Evolutionary conservation across 208 protist genomes (phyloP), one percentile per base, ranked within the genome.

Genomic region (Leishmania turanica): DNA sequence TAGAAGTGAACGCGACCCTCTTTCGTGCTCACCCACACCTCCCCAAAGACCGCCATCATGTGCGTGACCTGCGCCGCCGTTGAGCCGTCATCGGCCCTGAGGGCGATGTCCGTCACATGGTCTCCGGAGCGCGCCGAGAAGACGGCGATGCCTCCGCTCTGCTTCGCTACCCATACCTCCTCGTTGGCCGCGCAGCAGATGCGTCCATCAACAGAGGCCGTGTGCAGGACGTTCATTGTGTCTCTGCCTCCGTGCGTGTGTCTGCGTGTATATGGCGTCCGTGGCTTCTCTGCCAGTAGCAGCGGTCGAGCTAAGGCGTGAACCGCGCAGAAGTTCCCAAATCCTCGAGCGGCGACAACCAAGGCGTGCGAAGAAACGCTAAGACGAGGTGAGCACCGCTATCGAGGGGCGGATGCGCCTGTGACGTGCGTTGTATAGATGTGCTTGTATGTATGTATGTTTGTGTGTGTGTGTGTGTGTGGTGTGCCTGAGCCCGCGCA

Each of bases 91-190:
- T 79, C 77, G 3, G 81, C 58, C 8, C n/a, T 24, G 21, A 93
- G 53, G 3, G 60, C 17, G n/a, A 96, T 54, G 49, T 88, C 86
- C 1, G 17, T 42, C 13, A 93, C 1, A 1, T 78, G 45, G 1
- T 88, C 56, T 2, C 85, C 77, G 4, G 75, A 84, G 40, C 81
- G 75, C 5, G 84, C 83, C 51, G 91, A 58, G 60, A 80, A 90
- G n/a, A 94, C 84, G 65, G 81, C 77, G 37, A 97, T 60, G 49
- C 89, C 89, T 17, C 94, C 94, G 15, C 81, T 84, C 40, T 91
- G 84, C 77, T 90, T 84, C 31, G 88, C 88, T 3, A 92, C 85
- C 94, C 94, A 97, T 45, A 97, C 89, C 70, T 90, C 90, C 56
- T 95, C 79, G 64, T 77, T 80, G 34, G 89, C 54, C n/a, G 84